Conservation (phyloP, 139 green algal genomes). For the Gonium pectorale region DNA sequence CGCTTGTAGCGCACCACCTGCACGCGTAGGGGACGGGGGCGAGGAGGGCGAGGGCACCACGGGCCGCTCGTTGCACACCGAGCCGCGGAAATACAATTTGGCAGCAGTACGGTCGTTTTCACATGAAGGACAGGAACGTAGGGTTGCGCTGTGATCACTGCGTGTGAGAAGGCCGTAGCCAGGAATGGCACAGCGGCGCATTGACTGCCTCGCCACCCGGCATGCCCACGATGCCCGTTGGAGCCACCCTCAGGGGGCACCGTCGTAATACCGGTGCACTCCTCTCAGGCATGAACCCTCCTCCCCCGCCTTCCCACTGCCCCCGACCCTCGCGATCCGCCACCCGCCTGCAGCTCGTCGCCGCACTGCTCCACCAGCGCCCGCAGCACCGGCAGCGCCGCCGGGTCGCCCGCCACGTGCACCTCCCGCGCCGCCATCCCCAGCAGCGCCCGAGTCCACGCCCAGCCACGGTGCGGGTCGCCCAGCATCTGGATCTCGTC, state of each 20-base stretch:
- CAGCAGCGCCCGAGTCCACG: conserved; percentile 94
- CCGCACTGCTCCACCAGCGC: conserved; percentile 65
- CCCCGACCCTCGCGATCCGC: not conserved
- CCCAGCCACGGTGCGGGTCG: conserved; percentile 82
- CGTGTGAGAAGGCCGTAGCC: no score
- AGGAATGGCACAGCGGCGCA: no score
- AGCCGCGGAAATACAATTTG: no score
- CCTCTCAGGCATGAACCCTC: no score
- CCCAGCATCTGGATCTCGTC: conserved; percentile 94
- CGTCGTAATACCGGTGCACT: not conserved
- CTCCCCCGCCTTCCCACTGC: no score
- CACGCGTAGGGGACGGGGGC: not conserved
- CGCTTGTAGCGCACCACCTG: conserved; percentile 75
- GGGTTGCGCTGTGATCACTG: no score
- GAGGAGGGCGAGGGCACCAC: not conserved
- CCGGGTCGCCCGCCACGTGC: conserved; percentile 95
- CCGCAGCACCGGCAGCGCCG: conserved; percentile 81
- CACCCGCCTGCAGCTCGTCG: conserved; percentile 70
- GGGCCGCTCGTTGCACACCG: no score
- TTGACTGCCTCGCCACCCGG: no score
- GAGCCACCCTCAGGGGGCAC: no score
- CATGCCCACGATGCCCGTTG: no score
- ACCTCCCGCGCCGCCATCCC: conserved; percentile 87
- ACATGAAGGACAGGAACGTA: no score
- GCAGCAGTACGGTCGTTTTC: no score